These are phyloP conservation scores for Tricholoma furcatifolium DNA, from an alignment of 768 basidiomycete species.

Conservation along the genomic window DNA sequence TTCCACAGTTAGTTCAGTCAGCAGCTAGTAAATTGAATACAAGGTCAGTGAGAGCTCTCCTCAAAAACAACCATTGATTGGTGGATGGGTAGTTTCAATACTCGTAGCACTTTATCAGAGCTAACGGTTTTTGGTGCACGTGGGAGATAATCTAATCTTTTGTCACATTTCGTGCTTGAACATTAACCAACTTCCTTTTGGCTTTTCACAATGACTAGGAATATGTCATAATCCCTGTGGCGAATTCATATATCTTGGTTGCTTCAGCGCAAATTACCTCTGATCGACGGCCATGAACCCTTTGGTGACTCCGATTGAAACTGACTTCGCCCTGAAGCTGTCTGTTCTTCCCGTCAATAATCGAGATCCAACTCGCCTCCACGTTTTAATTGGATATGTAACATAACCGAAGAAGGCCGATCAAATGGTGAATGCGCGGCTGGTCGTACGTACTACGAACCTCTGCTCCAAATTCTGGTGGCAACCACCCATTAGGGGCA, in stretches of 20 bases:
- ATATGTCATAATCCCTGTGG: slow-evolving; percentile 4
- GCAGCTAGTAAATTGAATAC: too few species aligned
- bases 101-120: slow-evolving; percentile 12
- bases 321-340: slow-evolving; percentile 2
- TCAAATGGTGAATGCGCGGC: slow-evolving; percentile 21
- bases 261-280: slow-evolving; percentile 12
- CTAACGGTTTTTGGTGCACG: slow-evolving; percentile 8
- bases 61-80: neutral
- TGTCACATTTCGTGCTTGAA: neutral
- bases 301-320: slow-evolving; percentile 16
- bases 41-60: neutral
- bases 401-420: slow-evolving; percentile 24
- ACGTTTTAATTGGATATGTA: slow-evolving; percentile 20
- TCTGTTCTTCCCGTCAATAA: slow-evolving; percentile 9
- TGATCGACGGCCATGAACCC: slow-evolving; percentile 15
- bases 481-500: slow-evolving; percentile 8
- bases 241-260: slow-evolving; percentile 7
- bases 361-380: slow-evolving; percentile 22
- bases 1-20: neutral
- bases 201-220: neutral
- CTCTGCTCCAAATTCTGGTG: slow-evolving; percentile 12
- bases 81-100: too few species aligned
- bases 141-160: slow-evolving; percentile 15
- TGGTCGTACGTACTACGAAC: slow-evolving; percentile 19
- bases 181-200: neutral